phyloP scores from a whole-genome alignment of 257 asterid species.

The Paraleonurus japonicus region DNA sequence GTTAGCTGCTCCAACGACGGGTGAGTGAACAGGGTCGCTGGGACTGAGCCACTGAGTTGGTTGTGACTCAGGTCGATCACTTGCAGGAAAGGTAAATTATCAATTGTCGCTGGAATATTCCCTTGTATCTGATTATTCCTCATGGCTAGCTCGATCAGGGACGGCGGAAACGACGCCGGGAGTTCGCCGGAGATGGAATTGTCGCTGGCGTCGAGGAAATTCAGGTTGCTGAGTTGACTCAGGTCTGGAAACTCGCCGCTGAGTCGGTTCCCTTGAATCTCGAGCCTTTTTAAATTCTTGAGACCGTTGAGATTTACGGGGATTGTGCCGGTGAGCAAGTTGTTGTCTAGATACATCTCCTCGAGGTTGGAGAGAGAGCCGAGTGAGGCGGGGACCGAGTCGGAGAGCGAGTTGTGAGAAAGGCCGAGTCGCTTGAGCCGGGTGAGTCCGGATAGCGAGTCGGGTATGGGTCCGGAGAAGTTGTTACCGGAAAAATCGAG shows the following conservation, averaged over 20 bases:
- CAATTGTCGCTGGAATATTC: conserved; percentile 35
- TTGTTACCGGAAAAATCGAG: conserved; percentile 58
- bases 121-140: conserved; percentile 62
- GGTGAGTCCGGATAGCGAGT: conserved; percentile 45
- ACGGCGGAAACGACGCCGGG: conserved; percentile 53
- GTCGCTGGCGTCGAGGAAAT: conserved; percentile 67
- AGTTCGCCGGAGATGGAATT: conserved; percentile 63
- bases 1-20: conserved; percentile 69
- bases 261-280: conserved; percentile 60
- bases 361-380: conserved; percentile 47
- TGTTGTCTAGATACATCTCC: conserved; percentile 59
- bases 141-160: conserved; percentile 43
- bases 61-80: conserved; percentile 83
- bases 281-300: conserved; percentile 56
- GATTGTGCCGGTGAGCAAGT: conserved; percentile 49
- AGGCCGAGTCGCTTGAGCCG: conserved; percentile 49
- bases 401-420: conserved; percentile 59
- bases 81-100: conserved; percentile 37
- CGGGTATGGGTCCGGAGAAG: conserved; percentile 59
- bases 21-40: conserved; percentile 69
- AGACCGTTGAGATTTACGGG: conserved; percentile 54
- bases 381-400: conserved; percentile 49
- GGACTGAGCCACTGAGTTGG: conserved; percentile 55
- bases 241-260: conserved; percentile 56
- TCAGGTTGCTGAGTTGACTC: conserved; percentile 41